Percentiles rank a stretch among this genome's conserved stretches.
Conservation (phyloP, 805 yeast genomes). For the Komagataella pseudopastoris region DNA sequence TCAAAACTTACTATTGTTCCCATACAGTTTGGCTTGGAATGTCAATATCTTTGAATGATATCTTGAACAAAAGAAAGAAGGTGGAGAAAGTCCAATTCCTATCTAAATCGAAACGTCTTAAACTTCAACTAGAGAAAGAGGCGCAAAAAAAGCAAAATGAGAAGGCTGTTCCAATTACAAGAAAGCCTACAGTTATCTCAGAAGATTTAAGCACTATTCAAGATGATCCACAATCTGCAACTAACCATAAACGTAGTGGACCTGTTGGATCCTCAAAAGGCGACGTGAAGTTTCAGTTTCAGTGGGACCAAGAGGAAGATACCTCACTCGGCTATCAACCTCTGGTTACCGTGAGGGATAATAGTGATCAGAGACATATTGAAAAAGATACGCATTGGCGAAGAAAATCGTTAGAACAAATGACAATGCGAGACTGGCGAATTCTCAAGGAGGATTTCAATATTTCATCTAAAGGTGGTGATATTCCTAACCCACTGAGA, state of each 20-base stretch:
- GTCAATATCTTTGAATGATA: neutral
- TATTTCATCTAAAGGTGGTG: constrained; percentile 43
- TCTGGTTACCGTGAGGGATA: constrained; percentile 11
- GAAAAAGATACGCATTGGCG: constrained; percentile 42
- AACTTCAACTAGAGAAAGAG: constrained; percentile 14
- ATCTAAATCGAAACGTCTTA: constrained; percentile 29
- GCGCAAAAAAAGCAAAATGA: constrained; percentile 4
- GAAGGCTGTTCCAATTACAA: constrained; percentile 2
- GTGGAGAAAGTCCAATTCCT: constrained; percentile 19
- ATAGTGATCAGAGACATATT: constrained; percentile 12
- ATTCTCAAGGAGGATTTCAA: constrained; percentile 67
- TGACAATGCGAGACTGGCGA: constrained; percentile 86
- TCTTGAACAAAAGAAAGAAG: neutral
- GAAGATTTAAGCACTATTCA: neutral
- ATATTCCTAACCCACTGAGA: constrained; percentile 47
- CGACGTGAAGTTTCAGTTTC: constrained; percentile 38
- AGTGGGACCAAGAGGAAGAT: constrained; percentile 61
- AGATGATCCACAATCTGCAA: constrained; percentile 1
- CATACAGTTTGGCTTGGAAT: neutral
- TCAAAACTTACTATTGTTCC: neutral
- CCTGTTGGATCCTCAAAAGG: neutral
- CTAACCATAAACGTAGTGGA: constrained; percentile 1
- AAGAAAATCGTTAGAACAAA: constrained; percentile 42
- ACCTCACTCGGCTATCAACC: constrained; percentile 35
- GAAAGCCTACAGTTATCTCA: neutral